phyloP scores from a whole-genome alignment of 1,139 yeast genomes.

The Saccharomycopsis hybrid region DNA sequence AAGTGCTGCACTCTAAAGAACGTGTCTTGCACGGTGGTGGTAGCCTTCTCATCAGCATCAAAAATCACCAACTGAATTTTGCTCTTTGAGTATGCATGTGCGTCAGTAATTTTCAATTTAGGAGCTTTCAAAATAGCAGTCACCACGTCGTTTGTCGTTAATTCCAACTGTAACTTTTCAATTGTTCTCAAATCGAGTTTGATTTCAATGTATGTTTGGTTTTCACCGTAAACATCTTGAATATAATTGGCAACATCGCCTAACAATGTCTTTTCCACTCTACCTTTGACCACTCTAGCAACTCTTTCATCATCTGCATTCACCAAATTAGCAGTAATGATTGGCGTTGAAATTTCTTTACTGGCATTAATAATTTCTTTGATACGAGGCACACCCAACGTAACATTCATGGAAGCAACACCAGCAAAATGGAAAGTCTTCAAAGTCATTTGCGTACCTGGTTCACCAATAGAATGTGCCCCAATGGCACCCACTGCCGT shows the following conservation, averaged over 20 bases:
- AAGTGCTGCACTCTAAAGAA: constrained; percentile 87
- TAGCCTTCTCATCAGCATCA: constrained; percentile 41
- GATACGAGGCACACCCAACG: constrained; percentile 98
- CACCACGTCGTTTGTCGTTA: constrained; percentile 80
- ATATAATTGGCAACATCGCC: constrained; percentile 83
- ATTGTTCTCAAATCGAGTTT: constrained; percentile 80
- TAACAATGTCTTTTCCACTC: constrained; percentile 86
- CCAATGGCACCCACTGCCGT: constrained; percentile 99
- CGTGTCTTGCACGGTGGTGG: constrained; percentile 30
- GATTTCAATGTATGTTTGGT: constrained; percentile 71
- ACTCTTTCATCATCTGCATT: constrained; percentile 95
- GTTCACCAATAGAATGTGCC: constrained; percentile 98
- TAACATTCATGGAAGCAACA: constrained; percentile 99
- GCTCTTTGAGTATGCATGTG: constrained; percentile 60
- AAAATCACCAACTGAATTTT: constrained; percentile 72
- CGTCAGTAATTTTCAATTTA: constrained; percentile 79
- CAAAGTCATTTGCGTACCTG: constrained; percentile 98
- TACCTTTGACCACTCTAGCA: constrained; percentile 96
- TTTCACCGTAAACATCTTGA: constrained; percentile 87
- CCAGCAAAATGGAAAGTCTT: constrained; percentile 99
- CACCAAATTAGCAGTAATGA: constrained; percentile 88
- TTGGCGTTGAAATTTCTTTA: constrained; percentile 91
- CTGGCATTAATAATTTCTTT: constrained; percentile 98
- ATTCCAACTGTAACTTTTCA: constrained; percentile 83
- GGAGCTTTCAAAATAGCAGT: constrained; percentile 79